These are phyloP conservation scores for Tillandsia leiboldiana DNA, from an alignment of 176 grass and related monocot species.

Conservation along the genomic window DNA sequence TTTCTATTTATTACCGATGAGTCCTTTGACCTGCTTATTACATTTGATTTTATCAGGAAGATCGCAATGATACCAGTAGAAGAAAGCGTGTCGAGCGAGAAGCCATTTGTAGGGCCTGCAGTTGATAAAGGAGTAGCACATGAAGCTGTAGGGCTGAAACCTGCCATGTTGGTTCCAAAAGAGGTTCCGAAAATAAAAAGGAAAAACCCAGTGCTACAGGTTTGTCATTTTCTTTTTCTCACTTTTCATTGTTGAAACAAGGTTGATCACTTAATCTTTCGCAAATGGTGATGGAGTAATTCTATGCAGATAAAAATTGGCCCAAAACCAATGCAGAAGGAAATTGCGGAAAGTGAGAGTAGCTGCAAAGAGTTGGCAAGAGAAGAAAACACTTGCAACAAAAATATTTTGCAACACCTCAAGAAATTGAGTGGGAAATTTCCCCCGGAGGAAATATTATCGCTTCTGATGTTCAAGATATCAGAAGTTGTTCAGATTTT, in stretches of 20 bases:
- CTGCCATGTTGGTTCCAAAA: constrained; percentile 49
- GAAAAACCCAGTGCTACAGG: constrained; percentile 81
- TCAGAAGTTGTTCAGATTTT: too few species aligned
- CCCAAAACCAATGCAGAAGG: too few species aligned
- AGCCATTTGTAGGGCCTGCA: constrained; percentile 78
- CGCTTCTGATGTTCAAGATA: too few species aligned
- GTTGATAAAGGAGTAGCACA: constrained; percentile 79
- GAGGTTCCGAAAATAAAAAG: constrained; percentile 76
- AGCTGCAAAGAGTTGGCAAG: too few species aligned
- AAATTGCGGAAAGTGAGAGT: too few species aligned
- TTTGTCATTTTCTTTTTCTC: constrained; percentile 17
- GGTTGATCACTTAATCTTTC: too few species aligned
- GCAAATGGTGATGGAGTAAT: too few species aligned
- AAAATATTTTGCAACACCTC: too few species aligned
- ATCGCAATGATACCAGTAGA: constrained; percentile 19
- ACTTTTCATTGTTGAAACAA: background rate
- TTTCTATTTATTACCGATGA: background rate
- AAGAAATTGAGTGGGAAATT: too few species aligned
- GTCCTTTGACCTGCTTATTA: background rate
- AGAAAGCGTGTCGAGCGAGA: constrained; percentile 49
- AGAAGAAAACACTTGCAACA: too few species aligned
- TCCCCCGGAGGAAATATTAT: too few species aligned
- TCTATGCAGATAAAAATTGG: too few species aligned
- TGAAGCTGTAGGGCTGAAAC: constrained; percentile 87
- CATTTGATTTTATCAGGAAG: constrained; percentile 31